These are phyloP conservation scores for Tylopilus sp. DNA, from an alignment of 768 basidiomycete genomes.

Conservation along the genomic window DNA sequence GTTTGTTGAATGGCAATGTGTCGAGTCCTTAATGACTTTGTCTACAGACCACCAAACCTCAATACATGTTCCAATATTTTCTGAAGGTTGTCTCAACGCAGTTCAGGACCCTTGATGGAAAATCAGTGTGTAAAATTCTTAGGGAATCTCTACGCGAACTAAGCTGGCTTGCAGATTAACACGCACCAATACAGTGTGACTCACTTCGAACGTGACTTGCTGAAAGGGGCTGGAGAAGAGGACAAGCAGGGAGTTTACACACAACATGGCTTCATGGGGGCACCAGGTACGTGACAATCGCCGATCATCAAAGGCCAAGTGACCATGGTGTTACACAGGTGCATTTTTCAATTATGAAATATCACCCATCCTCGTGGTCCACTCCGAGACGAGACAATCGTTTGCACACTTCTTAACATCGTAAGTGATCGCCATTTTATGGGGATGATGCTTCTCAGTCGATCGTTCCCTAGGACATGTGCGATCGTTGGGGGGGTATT, in stretches of 20 bases:
- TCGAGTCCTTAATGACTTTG: constrained; percentile 4
- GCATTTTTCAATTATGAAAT: constrained; percentile 95
- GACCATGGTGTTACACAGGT: constrained; percentile 37
- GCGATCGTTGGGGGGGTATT: constrained; percentile 97
- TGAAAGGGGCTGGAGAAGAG: constrained; percentile 55
- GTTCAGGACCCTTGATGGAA: constrained; percentile 79
- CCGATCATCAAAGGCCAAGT: background rate
- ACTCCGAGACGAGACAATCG: constrained; percentile 86
- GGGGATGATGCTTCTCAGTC: background rate
- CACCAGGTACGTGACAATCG: constrained; percentile 49
- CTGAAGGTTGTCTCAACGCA: constrained; percentile 97
- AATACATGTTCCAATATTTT: constrained; percentile 99
- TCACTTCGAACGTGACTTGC: constrained; percentile 91
- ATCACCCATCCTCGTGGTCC: constrained; percentile 92
- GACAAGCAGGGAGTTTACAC: constrained; percentile 64
- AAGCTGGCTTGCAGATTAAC: constrained; percentile 50
- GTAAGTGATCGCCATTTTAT: constrained; percentile 45
- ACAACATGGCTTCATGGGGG: constrained; percentile 68
- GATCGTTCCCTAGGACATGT: constrained; percentile 62
- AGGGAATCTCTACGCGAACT: constrained; percentile 2
- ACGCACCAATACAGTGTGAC: constrained; percentile 96
- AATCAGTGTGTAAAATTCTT: constrained; percentile 44
- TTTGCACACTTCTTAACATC: constrained; percentile 99
- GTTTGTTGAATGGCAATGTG: constrained; percentile 36
- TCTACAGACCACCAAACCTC: constrained; percentile 63